phyloP scores from a whole-genome alignment of 2,329 filamentous ascomycete genomes.

The Samsoniella hepiali region DNA sequence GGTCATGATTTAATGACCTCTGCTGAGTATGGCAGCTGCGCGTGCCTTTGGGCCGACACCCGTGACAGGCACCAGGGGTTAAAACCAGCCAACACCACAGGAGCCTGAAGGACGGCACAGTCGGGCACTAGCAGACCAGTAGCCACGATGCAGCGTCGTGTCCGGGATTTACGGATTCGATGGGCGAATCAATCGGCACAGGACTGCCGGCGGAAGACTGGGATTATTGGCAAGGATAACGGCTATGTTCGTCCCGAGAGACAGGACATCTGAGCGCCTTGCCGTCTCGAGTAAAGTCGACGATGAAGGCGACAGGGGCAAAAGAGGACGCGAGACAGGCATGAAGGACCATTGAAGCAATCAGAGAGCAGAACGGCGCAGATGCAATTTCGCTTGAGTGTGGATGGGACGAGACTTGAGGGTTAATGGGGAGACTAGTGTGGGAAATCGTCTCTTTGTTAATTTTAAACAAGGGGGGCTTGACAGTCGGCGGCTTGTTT shows the following conservation, averaged over 20 bases:
- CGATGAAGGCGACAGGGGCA: conserved; percentile 3
- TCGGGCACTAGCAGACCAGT: neutral
- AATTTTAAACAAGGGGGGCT: conserved; percentile 8
- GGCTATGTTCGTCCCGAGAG: neutral
- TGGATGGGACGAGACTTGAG: neutral
- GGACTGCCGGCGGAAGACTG: neutral
- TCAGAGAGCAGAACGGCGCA: neutral
- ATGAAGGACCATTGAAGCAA: neutral
- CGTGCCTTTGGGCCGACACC: neutral
- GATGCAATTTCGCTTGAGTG: conserved; percentile 11
- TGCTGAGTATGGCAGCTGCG: no score
- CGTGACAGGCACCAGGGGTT: neutral
- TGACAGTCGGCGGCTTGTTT: neutral
- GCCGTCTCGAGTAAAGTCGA: neutral
- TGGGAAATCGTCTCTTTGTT: neutral
- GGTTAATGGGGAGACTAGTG: conserved; percentile 5
- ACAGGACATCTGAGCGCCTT: neutral
- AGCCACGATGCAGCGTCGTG: neutral
- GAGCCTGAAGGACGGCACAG: neutral
- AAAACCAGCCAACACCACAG: neutral
- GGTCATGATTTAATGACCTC: no score
- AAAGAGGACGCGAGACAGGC: neutral
- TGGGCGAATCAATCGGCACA: conserved; percentile 7
- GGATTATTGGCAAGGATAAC: neutral
- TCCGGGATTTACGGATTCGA: neutral